phyloP scores from a whole-genome alignment of 176 grass and related monocot genomes.

The Musa itinerans region DNA sequence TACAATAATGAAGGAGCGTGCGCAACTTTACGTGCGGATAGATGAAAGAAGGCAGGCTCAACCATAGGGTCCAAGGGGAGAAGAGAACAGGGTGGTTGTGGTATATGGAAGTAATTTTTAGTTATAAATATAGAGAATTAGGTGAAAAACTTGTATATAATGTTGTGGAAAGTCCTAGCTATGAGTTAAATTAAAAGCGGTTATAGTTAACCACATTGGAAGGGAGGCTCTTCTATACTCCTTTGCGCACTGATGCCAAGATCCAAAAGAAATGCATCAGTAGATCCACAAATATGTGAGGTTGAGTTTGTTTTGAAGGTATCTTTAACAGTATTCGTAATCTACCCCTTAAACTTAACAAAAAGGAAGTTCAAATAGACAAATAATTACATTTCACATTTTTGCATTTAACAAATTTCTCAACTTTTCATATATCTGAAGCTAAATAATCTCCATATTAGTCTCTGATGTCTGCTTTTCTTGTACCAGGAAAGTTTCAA shows the following conservation, averaged over 20 bases:
- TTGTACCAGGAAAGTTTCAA: conserved; percentile 65
- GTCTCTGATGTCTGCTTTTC: neutral
- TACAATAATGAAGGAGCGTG: no score
- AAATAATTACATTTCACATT: neutral
- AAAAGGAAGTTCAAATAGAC: neutral
- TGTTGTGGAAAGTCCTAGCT: neutral
- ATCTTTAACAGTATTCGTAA: neutral
- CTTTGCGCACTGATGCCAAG: neutral
- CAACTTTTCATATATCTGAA: no score
- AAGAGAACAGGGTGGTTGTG: neutral
- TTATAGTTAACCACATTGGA: neutral
- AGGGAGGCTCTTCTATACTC: neutral
- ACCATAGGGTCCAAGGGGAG: no score
- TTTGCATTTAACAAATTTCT: neutral
- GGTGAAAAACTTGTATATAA: neutral
- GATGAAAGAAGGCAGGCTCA: no score
- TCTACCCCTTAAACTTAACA: neutral
- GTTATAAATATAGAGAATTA: neutral
- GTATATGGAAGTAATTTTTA: neutral
- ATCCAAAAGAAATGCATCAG: neutral
- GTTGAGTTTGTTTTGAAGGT: neutral
- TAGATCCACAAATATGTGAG: neutral
- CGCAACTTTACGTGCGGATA: no score
- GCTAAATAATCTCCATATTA: neutral
- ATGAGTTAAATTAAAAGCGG: neutral